phyloP scores from a whole-genome alignment of 176 grass and related monocot genomes.

The Aegilops umbellulata region DNA sequence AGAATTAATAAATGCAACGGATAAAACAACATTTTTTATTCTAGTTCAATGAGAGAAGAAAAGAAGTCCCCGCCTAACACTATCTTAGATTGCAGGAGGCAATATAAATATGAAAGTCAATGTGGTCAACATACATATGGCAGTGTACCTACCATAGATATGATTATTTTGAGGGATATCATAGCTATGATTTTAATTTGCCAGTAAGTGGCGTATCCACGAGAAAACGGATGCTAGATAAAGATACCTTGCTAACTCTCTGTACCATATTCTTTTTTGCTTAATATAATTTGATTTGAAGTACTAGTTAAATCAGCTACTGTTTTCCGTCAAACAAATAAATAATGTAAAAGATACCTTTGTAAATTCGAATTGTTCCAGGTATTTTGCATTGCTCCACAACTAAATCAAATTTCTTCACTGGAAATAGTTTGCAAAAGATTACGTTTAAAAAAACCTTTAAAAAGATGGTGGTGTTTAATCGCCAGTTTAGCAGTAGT shows the following conservation, averaged over 20 bases:
- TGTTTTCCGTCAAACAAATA: too few species aligned
- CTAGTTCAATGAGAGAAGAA: background rate
- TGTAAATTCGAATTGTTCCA: background rate
- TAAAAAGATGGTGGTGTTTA: too few species aligned
- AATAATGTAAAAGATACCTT: constrained; percentile 1
- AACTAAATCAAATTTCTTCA: background rate
- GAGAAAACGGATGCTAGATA: constrained; percentile 12
- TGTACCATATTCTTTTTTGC: too few species aligned
- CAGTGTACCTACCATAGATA: background rate
- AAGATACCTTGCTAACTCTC: background rate
- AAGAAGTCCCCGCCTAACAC: background rate
- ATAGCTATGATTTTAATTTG: background rate
- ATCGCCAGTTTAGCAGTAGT: too few species aligned
- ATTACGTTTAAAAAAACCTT: too few species aligned
- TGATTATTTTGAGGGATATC: background rate
- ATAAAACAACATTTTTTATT: background rate
- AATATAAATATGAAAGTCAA: background rate
- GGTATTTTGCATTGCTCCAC: background rate
- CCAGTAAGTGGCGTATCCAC: background rate
- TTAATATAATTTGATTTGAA: too few species aligned
- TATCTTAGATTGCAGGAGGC: background rate
- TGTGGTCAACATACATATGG: background rate
- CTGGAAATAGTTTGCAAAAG: background rate
- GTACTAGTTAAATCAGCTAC: too few species aligned
- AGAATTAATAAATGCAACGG: background rate